These are phyloP conservation scores for Sclerotinia glacialis DNA, from an alignment of 2,329 filamentous ascomycete species.

Conservation along the genomic window DNA sequence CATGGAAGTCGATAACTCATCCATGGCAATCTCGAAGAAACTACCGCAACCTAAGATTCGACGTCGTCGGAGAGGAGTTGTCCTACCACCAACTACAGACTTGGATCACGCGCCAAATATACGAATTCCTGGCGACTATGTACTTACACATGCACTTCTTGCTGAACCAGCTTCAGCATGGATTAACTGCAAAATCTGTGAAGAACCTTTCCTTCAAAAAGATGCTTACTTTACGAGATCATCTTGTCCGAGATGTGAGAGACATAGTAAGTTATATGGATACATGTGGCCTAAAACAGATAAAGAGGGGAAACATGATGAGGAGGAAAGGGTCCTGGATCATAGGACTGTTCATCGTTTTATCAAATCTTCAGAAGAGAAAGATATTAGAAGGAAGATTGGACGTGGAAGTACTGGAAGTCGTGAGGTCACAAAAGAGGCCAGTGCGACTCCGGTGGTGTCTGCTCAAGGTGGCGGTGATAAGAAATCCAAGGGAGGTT, in stretches of 20 bases:
- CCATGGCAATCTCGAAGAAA: conserved; percentile 22
- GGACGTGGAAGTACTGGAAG: conserved; percentile 30
- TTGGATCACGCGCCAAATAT: conserved; percentile 33
- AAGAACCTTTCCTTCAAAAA: conserved; percentile 77
- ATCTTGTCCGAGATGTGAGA: conserved; percentile 87
- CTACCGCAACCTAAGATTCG: conserved; percentile 22
- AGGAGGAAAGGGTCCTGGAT: conserved; percentile 66
- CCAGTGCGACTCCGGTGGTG: conserved; percentile 23
- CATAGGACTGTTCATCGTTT: conserved; percentile 88
- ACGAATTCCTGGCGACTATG: conserved; percentile 74
- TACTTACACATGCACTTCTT: conserved; percentile 72
- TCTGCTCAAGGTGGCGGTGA: conserved; percentile 1
- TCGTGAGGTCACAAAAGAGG: conserved; percentile 29
- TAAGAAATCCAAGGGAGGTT: conserved; percentile 14
- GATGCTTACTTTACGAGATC: conserved; percentile 84
- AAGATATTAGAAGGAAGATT: conserved; percentile 28
- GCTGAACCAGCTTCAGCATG: conserved; percentile 73
- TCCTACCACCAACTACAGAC: conserved; percentile 28
- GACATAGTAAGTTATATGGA: conserved; percentile 93
- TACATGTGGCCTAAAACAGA: conserved; percentile 96
- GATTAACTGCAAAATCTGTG: conserved; percentile 86
- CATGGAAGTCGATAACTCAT: conserved; percentile 25
- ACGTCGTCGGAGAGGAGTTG: conserved; percentile 25
- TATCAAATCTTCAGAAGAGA: conserved; percentile 66
- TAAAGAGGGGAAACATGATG: conserved; percentile 69